These are phyloP conservation scores for Xylaria sp. DNA, from an alignment of 2,329 filamentous ascomycete species.

Conservation along the genomic window DNA sequence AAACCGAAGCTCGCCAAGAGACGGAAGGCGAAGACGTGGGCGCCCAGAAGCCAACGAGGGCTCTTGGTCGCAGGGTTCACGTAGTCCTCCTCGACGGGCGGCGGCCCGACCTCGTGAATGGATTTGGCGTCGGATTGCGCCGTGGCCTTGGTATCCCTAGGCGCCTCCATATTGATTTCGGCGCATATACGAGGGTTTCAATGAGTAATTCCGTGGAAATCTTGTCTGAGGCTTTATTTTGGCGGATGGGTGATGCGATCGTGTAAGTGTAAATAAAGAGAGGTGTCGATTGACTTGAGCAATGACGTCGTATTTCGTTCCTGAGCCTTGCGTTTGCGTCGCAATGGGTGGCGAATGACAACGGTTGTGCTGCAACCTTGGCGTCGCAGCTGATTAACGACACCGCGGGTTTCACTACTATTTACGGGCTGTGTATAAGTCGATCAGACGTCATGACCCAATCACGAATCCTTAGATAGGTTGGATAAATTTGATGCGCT, in stretches of 20 bases:
- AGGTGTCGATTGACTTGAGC: background rate
- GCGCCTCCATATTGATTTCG: conserved; percentile 1
- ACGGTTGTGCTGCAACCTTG: background rate
- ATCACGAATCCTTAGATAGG: too few relatives aligned
- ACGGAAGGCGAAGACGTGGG: conserved; percentile 35
- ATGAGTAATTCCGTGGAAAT: conserved; percentile 20
- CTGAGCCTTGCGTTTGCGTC: background rate
- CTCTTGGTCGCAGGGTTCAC: conserved; percentile 34
- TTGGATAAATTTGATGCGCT: too few relatives aligned
- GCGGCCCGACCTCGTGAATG: conserved; percentile 31
- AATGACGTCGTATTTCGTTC: conserved; percentile 19
- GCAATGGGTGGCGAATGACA: background rate
- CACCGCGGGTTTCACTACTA: background rate
- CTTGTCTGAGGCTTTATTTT: conserved; percentile 15
- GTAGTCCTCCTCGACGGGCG: conserved; percentile 32
- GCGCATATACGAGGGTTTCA: conserved; percentile 18
- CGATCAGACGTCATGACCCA: too few relatives aligned
- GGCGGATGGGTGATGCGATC: background rate
- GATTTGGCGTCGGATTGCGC: conserved; percentile 19
- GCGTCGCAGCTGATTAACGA: background rate
- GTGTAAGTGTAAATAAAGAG: background rate
- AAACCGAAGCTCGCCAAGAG: conserved; percentile 33
- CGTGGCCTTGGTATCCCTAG: conserved; percentile 6
- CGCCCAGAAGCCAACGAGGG: conserved; percentile 36
- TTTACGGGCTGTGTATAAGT: too few relatives aligned